Conservation (phyloP, 2,329 filamentous ascomycete species). For the Botrytis deweyae region DNA sequence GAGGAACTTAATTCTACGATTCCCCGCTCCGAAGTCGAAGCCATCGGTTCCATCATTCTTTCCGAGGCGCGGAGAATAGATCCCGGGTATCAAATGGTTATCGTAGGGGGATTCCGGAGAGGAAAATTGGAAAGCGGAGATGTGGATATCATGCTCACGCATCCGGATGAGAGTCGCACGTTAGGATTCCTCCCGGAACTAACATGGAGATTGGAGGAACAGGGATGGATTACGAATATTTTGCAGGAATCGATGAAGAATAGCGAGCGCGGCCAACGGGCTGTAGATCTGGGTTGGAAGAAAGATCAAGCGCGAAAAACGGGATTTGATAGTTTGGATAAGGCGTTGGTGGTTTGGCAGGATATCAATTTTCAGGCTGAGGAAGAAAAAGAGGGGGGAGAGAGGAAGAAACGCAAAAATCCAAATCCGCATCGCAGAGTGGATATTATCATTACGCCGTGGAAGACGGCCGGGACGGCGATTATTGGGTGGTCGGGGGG, state of each 20-base stretch:
- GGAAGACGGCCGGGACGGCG: slow-evolving; percentile 85
- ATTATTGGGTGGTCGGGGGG: slow-evolving; percentile 86
- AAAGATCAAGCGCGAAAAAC: slow-evolving; percentile 38
- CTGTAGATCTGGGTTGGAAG: slow-evolving; percentile 39
- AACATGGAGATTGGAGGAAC: slow-evolving; percentile 66
- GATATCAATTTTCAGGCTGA: slow-evolving; percentile 51
- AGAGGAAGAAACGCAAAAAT: slow-evolving; percentile 50
- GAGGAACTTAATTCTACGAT: slow-evolving; percentile 77
- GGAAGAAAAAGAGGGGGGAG: not conserved
- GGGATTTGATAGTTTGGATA: slow-evolving; percentile 81
- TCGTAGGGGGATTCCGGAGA: slow-evolving; percentile 67
- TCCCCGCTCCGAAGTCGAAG: slow-evolving; percentile 69
- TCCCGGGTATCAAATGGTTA: slow-evolving; percentile 55
- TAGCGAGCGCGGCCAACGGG: slow-evolving; percentile 68
- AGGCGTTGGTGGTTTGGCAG: slow-evolving; percentile 91
- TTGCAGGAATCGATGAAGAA: slow-evolving; percentile 68
- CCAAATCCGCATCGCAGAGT: slow-evolving; percentile 78
- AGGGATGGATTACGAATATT: slow-evolving; percentile 76
- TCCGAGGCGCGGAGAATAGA: slow-evolving; percentile 65
- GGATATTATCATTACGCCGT: slow-evolving; percentile 87
- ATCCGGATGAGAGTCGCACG: slow-evolving; percentile 69
- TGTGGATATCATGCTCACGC: slow-evolving; percentile 81
- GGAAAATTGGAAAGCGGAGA: slow-evolving; percentile 70
- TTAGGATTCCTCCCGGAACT: slow-evolving; percentile 69
- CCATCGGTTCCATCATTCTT: slow-evolving; percentile 63